Evolutionary conservation across 108 stramenopile species (phyloP).

Genomic region (Skeletonema marinoi): DNA sequence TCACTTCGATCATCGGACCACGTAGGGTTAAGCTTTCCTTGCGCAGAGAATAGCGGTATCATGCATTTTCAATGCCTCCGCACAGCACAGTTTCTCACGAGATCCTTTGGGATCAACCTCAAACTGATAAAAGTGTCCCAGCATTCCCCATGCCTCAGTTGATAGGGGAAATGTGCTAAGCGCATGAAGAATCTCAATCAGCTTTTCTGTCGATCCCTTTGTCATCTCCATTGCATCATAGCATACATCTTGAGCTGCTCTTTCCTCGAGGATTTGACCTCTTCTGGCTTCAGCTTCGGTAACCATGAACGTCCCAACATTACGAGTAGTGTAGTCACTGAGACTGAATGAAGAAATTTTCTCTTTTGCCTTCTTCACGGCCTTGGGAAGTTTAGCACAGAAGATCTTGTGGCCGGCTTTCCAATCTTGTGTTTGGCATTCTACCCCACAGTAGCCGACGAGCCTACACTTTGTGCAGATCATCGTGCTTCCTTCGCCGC

Average conservation of each 20-base stretch:
- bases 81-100: conserved; percentile 2
- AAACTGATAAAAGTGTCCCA: conserved; percentile 9
- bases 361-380: conserved; percentile 8
- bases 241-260: conserved; percentile 2
- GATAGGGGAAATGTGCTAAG: background rate
- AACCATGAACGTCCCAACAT: conserved; percentile 13
- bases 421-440: conserved; percentile 6
- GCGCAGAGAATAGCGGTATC: conserved; percentile 17
- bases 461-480: conserved; percentile 6
- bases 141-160: conserved; percentile 15
- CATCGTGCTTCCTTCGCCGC: background rate
- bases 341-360: conserved; percentile 6
- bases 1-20: conserved; percentile 14
- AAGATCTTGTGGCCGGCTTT: conserved; percentile 14
- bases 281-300: conserved; percentile 10
- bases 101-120: background rate
- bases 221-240: conserved; percentile 14
- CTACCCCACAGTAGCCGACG: background rate
- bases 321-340: conserved; percentile 1
- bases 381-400: conserved; percentile 8
- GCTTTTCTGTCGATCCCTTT: conserved; percentile 9
- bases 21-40: conserved; percentile 14
- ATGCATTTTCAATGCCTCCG: conserved; percentile 8
- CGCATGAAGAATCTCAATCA: background rate
- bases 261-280: conserved; percentile 10